Base-by-base conservation (phyloP, 2,329 filamentous ascomycete genomes). In the Fusarium fracticaudum region DNA sequence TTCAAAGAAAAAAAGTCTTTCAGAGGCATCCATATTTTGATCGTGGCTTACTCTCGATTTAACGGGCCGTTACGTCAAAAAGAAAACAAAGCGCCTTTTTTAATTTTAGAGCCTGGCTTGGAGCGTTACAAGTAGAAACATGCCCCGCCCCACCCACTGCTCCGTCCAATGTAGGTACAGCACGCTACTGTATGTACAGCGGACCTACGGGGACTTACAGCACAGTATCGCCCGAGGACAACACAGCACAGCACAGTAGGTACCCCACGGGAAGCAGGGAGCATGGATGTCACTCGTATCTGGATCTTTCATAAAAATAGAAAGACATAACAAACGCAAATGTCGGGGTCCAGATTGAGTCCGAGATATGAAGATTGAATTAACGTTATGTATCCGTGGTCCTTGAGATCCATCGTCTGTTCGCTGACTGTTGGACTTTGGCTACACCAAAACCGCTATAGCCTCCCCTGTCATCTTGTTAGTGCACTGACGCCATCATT, bases 401-500 rank as follows among this genome's bases (percentile, higher is more conserved):
- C 48, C 48, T 35, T 15, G 31, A 26, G 31, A 53, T 53, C 18
- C 48, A 37, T 6, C 11, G 14, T 40, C 33, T 47, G 54, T 45
- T 35, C 24, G 24, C 44, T 47, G 44, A 12, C 22, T 26, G 45
- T 38, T 29, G 51, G 18, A 29, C 17, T 51, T 20, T 20, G 31
- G 20, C 35, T 55, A 55, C 51, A n/a, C 47, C 22, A 29, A 48
- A 43, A 61, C 48, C 33, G 53, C 66, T 69, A 65, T 40, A 70
- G 53, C 67, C 60, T 53, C 50, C 66, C 65, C 43, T 69, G 47
- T 70, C 50, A 35, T 22, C 38, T 6, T 38, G 4, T 53, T 66
- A 44, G 67, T 54, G 67, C 67, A 53, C 59, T 70, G 67, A 70
- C 67, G 67, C 67, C 67, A 70, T 71, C 45, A 31, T 40, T 59